Evolutionary conservation across 2,329 filamentous ascomycete genomes (phyloP).

Genomic region (Neonectria coccinea): DNA sequence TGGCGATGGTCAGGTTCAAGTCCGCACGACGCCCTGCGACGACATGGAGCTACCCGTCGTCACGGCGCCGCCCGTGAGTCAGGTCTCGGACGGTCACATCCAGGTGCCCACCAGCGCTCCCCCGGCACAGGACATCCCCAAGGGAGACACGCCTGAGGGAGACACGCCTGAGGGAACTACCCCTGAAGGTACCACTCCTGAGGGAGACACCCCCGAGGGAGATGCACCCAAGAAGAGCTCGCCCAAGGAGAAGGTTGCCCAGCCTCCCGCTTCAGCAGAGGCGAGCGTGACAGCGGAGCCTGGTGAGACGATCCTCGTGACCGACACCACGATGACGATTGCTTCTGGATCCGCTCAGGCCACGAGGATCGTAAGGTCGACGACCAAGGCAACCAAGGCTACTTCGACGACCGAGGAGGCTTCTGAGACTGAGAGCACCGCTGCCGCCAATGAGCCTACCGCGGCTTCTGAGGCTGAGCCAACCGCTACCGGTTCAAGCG

Average conservation of each 20-base stretch:
- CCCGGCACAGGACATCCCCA: neutral
- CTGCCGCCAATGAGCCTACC: neutral
- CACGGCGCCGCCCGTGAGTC: conserved; percentile 47
- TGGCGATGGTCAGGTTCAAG: conserved; percentile 62
- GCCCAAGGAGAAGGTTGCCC: neutral
- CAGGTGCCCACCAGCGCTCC: conserved; percentile 41
- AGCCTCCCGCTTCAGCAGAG: neutral
- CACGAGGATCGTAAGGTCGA: neutral
- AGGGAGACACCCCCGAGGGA: neutral
- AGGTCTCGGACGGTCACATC: conserved; percentile 49
- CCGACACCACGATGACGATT: neutral
- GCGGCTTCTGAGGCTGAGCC: neutral
- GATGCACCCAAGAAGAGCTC: neutral
- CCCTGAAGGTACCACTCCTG: too few species aligned
- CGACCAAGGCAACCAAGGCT: neutral
- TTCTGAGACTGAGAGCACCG: neutral
- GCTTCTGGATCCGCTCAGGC: neutral
- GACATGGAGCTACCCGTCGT: conserved; percentile 44
- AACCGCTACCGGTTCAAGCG: conserved; percentile 4
- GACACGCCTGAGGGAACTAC: neutral
- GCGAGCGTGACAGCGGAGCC: neutral
- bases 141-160: neutral
- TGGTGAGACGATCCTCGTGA: neutral
- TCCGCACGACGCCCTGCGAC: conserved; percentile 59
- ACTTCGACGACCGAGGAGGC: neutral